These are phyloP conservation scores for Spathaspora arborariae DNA, from an alignment of 805 yeast genomes.

Conservation along the genomic window DNA sequence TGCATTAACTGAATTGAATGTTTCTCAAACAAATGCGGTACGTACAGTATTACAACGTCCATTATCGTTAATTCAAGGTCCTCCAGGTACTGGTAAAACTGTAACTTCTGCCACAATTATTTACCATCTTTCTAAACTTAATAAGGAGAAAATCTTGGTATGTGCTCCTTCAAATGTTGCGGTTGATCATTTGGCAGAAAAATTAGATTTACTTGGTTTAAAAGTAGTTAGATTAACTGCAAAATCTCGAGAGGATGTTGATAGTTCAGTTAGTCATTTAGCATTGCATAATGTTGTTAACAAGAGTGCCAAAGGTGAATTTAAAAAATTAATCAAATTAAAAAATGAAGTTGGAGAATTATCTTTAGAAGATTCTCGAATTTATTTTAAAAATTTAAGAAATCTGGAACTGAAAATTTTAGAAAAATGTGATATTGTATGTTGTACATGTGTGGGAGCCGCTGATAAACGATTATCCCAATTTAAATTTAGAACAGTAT, in stretches of 20 bases:
- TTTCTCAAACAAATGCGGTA: slow-evolving; percentile 78
- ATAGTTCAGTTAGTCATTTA: slow-evolving; percentile 53
- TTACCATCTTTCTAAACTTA: slow-evolving; percentile 63
- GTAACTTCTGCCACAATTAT: slow-evolving; percentile 88
- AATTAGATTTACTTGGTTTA: slow-evolving; percentile 66
- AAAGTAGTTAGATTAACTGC: slow-evolving; percentile 78
- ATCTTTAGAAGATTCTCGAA: slow-evolving; percentile 47
- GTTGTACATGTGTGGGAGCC: slow-evolving; percentile 92
- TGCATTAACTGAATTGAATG: slow-evolving; percentile 65
- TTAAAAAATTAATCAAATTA: slow-evolving; percentile 54
- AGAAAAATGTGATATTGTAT: slow-evolving; percentile 67
- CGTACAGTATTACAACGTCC: slow-evolving; percentile 65
- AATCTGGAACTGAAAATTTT: slow-evolving; percentile 49
- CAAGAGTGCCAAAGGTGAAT: slow-evolving; percentile 46
- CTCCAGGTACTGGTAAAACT: slow-evolving; percentile 83
- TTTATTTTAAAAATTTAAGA: slow-evolving; percentile 34
- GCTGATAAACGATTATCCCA: slow-evolving; percentile 63
- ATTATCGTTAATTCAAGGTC: slow-evolving; percentile 84
- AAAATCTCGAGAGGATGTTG: slow-evolving; percentile 76
- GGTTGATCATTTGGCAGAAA: slow-evolving; percentile 82
- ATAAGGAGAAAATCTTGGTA: slow-evolving; percentile 66
- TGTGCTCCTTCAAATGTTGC: slow-evolving; percentile 97
- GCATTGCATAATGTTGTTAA: slow-evolving; percentile 55
- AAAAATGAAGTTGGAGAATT: slow-evolving; percentile 70
- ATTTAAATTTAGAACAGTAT: slow-evolving; percentile 66